phyloP scores from a whole-genome alignment of 129 eudicot species.

The Calendula officinalis region DNA sequence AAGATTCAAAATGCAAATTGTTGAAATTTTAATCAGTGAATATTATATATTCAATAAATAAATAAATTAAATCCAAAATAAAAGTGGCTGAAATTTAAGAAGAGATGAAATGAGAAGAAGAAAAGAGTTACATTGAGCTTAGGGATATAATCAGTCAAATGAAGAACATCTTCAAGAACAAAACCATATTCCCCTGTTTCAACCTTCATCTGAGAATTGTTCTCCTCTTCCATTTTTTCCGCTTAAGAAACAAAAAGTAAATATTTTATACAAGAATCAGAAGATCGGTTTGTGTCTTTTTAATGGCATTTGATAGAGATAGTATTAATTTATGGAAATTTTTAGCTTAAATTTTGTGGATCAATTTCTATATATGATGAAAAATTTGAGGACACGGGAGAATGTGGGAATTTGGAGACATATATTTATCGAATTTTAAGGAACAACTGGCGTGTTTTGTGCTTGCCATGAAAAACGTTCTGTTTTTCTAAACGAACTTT shows the following conservation, averaged over 20 bases:
- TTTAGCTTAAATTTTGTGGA: constrained; percentile 23
- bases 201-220: constrained; percentile 32
- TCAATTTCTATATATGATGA: constrained; percentile 23
- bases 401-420: constrained; percentile 25
- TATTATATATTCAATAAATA: too few relatives aligned
- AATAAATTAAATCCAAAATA: neutral
- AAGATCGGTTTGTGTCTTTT: constrained; percentile 4
- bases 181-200: constrained; percentile 56
- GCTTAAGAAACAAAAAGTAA: neutral
- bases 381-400: constrained; percentile 18
- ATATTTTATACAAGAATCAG: constrained; percentile 11
- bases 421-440: neutral
- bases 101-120: neutral
- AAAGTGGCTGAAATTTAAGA: neutral
- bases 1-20: neutral
- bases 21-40: neutral
- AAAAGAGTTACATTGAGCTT: constrained; percentile 56
- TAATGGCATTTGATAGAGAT: constrained; percentile 5
- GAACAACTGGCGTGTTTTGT: neutral
- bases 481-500: too few relatives aligned
- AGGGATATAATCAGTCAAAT: constrained; percentile 69
- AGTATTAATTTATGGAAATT: constrained; percentile 11
- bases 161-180: constrained; percentile 91
- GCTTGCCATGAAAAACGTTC: neutral
- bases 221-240: constrained; percentile 24